Percentiles rank a stretch among this genome's conserved stretches.
These are phyloP conservation scores for Crotalaria pallida DNA, from an alignment of 306 rosid genomes.

Conservation along the genomic window DNA sequence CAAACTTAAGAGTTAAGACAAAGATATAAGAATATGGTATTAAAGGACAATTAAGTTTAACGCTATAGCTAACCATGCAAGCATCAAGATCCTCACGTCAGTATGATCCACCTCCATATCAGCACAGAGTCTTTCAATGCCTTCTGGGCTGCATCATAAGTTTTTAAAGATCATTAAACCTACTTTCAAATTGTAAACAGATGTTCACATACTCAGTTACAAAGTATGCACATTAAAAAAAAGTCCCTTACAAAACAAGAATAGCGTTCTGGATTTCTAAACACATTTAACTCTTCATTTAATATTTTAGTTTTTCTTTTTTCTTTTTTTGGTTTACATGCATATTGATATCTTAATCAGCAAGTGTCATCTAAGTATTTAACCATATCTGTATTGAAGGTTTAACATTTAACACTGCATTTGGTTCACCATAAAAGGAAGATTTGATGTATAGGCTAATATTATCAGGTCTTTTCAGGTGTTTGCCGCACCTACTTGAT, in stretches of 20 bases:
- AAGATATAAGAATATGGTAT: constrained; percentile 16
- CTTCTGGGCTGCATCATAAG: constrained; percentile 83
- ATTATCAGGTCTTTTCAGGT: background rate
- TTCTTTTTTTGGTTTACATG: background rate
- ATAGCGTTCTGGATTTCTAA: background rate
- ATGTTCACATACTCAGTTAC: background rate
- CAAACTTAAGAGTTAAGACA: constrained; percentile 14
- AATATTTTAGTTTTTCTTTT: constrained; percentile 2
- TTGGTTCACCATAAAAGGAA: background rate
- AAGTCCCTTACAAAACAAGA: background rate
- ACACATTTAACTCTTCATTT: background rate
- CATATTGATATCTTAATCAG: background rate
- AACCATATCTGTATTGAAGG: background rate
- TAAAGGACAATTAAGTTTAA: background rate
- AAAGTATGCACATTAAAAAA: background rate
- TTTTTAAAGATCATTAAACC: background rate
- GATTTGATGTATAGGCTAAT: background rate
- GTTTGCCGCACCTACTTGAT: background rate
- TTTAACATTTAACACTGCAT: background rate
- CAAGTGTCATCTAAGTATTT: background rate
- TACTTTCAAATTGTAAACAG: constrained; percentile 10
- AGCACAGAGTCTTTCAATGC: constrained; percentile 90
- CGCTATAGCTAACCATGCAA: constrained; percentile 76
- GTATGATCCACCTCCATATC: constrained; percentile 89
- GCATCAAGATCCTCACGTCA: constrained; percentile 95